A percentile compares a stretch with the other conserved stretches of the same genome.
Evolutionary conservation across 768 basidiomycete species (phyloP).

Genomic region (Ramaria rubella): DNA sequence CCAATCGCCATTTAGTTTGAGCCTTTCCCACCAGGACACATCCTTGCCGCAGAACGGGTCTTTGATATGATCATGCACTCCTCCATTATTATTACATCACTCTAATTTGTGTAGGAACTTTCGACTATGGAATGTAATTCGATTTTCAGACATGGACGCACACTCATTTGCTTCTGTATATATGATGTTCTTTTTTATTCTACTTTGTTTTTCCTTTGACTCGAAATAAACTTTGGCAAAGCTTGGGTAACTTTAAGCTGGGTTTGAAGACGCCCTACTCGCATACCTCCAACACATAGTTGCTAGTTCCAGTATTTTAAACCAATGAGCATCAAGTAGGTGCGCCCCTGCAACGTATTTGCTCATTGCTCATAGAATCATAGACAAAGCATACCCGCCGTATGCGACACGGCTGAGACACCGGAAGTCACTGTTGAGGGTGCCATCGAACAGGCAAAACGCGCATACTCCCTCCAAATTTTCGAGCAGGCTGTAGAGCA

Average conservation of each 20-base stretch:
- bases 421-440: slow-evolving; percentile 37
- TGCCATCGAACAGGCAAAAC: slow-evolving; percentile 72
- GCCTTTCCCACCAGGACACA: neutral
- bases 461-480: slow-evolving; percentile 81
- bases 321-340: slow-evolving; percentile 3
- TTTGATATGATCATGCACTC: slow-evolving; percentile 5
- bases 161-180: neutral
- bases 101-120: neutral
- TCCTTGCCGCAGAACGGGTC: slow-evolving; percentile 1
- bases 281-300: neutral
- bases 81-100: neutral
- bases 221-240: neutral
- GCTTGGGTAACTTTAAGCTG: no score
- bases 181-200: neutral
- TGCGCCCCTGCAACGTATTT: neutral
- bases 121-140: neutral
- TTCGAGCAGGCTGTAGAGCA: slow-evolving; percentile 81
- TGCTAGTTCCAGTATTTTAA: no score
- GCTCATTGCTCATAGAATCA: neutral
- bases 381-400: neutral
- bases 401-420: neutral
- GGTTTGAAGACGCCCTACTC: neutral
- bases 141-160: neutral
- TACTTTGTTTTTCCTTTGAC: neutral
- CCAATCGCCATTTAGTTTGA: neutral